Conservation (phyloP, 495 filamentous ascomycete species). For the Tuber aestivum region DNA sequence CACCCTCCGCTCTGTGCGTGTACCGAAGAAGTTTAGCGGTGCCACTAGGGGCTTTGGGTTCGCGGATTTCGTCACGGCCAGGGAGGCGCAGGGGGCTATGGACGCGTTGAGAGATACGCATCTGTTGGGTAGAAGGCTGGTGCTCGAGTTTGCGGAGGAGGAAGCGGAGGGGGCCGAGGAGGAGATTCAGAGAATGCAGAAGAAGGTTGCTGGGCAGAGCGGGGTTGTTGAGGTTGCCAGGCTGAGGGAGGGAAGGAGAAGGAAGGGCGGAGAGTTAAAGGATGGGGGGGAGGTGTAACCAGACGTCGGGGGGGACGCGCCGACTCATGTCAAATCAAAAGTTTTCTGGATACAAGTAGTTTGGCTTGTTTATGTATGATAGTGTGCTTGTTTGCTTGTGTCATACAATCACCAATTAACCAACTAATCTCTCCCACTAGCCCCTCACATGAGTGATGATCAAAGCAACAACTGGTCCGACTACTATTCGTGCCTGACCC, state of each 20-base stretch:
- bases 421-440: background rate
- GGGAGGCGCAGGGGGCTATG: slow-evolving; percentile 90
- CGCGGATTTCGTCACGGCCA: slow-evolving; percentile 85
- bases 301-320: slow-evolving; percentile 46
- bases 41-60: slow-evolving; percentile 90
- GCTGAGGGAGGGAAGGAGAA: slow-evolving; percentile 65
- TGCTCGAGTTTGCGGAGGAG: slow-evolving; percentile 80
- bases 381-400: background rate
- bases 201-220: slow-evolving; percentile 81
- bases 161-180: slow-evolving; percentile 87
- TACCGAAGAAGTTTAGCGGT: slow-evolving; percentile 90
- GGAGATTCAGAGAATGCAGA: slow-evolving; percentile 91
- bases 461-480: background rate
- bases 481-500: background rate
- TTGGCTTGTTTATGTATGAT: background rate
- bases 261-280: slow-evolving; percentile 76
- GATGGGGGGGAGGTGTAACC: slow-evolving; percentile 55
- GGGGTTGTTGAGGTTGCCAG: slow-evolving; percentile 83
- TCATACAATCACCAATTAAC: background rate
- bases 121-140: slow-evolving; percentile 78
- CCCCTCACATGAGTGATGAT: background rate
- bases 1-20: slow-evolving; percentile 79
- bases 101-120: slow-evolving; percentile 87
- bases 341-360: background rate
- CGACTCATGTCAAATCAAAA: background rate